These are phyloP conservation scores for Sambucus nigra DNA, from an alignment of 129 eudicot species.

Conservation along the genomic window DNA sequence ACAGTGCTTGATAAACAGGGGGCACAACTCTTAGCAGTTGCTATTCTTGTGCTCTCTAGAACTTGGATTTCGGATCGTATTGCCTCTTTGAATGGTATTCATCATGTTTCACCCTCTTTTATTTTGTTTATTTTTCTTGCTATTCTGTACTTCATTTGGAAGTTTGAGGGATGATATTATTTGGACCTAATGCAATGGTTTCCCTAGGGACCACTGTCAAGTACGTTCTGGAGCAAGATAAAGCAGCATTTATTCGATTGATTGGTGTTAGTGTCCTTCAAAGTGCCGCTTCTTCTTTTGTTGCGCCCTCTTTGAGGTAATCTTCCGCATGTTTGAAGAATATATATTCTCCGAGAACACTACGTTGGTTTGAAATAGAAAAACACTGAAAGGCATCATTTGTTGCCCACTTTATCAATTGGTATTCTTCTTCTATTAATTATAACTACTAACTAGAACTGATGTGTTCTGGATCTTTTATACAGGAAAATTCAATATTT, in stretches of 20 bases:
- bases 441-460: no score
- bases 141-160: not conserved
- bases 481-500: no score
- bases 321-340: not conserved
- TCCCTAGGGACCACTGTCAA: constrained; percentile 85
- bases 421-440: no score
- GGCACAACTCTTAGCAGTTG: constrained; percentile 89
- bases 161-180: not conserved
- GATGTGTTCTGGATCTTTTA: no score
- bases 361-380: no score
- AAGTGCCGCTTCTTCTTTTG: constrained; percentile 96
- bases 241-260: constrained; percentile 74
- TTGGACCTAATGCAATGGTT: constrained; percentile 5
- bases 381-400: no score
- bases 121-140: not conserved
- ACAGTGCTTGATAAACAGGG: constrained; percentile 95
- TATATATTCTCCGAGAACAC: not conserved
- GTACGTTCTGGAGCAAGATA: constrained; percentile 91
- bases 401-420: no score
- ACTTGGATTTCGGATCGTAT: constrained; percentile 95
- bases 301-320: constrained; percentile 96
- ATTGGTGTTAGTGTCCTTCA: constrained; percentile 91
- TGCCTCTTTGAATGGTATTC: constrained; percentile 89
- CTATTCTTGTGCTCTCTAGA: constrained; percentile 81
- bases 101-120: not conserved